Base-by-base conservation (phyloP, 225 moss, liverwort and hornwort genomes). In the Asterella californica region DNA sequence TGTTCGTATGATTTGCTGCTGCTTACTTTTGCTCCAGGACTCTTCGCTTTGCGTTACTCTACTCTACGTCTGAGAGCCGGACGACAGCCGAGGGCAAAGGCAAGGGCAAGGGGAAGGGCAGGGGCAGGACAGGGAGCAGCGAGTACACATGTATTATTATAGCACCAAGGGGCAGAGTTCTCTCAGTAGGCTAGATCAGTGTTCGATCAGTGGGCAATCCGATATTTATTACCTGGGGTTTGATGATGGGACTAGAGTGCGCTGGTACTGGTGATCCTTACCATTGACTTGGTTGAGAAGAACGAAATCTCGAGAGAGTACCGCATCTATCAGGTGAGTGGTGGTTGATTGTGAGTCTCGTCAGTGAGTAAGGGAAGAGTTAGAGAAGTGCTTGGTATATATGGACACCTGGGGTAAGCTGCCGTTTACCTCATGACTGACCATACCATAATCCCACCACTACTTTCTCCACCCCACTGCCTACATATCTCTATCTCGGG, bases 21-120 rank as follows among this genome's bases (percentile, higher is more conserved):
- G 57, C 57, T 57, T 57, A 57, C 57, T 57, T 57, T 57, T 57
- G 57, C n/a, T n/a, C n/a, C n/a, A n/a, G n/a, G n/a, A n/a, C n/a
- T n/a, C n/a, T n/a, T n/a, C n/a, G n/a, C 57, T 57, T 19, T 57
- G 57, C 57, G 18, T 57, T 57, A 5, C 57, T 57, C 17, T 57
- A 24, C 57, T 18, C 57, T 57, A 57, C 57, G 57, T 57, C 57
- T 57, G 21, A 57, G 57, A 17, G 57, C 7, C 57, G 24, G 57
- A 24, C 57, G 5, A n/a, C 24, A 19, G 15, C 21, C 18, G 15
- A 19, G 57, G n/a, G n/a, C n/a, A n/a, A n/a, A n/a, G n/a, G n/a
- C n/a, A n/a, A n/a, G n/a, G n/a, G n/a, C n/a, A n/a, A n/a, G n/a
- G n/a, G n/a, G n/a, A n/a, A n/a, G n/a, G n/a, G n/a, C n/a, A 57